A percentile compares a stretch with the other conserved stretches of the same genome.
phyloP scores from a whole-genome alignment of 2,329 filamentous ascomycete genomes.

The Knufia petricola region DNA sequence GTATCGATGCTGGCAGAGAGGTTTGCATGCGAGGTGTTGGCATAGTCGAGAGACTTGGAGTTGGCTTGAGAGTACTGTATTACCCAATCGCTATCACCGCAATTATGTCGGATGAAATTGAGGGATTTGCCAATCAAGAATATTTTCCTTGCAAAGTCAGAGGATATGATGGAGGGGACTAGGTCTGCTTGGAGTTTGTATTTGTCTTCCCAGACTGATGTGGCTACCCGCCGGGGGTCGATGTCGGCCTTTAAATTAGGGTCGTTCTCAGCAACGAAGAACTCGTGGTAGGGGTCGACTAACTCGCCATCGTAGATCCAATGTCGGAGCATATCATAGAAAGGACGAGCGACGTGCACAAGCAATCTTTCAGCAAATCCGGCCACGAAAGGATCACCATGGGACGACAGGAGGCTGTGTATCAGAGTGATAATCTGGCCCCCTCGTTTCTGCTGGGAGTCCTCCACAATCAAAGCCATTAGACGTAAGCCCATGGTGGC shows the following conservation, averaged over 20 bases:
- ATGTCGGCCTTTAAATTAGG: slow-evolving; percentile 42
- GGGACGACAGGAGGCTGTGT: slow-evolving; percentile 82
- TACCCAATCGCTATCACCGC: slow-evolving; percentile 88
- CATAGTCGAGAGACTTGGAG: slow-evolving; percentile 84
- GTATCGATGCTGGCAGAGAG: slow-evolving; percentile 91
- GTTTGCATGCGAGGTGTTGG: slow-evolving; percentile 58
- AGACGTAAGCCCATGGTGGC: slow-evolving; percentile 89
- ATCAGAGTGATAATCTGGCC: slow-evolving; percentile 90
- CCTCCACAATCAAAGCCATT: slow-evolving; percentile 89
- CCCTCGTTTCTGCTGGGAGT: slow-evolving; percentile 70
- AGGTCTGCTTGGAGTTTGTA: slow-evolving; percentile 77
- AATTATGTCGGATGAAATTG: slow-evolving; percentile 96
- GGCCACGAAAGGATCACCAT: slow-evolving; percentile 90
- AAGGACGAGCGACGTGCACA: slow-evolving; percentile 77
- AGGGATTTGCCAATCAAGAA: slow-evolving; percentile 96
- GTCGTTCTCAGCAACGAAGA: slow-evolving; percentile 83
- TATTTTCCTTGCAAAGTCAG: slow-evolving; percentile 90
- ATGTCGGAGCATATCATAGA: slow-evolving; percentile 88
- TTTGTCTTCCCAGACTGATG: slow-evolving; percentile 96
- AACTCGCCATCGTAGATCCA: slow-evolving; percentile 99
- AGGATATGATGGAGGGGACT: slow-evolving; percentile 86
- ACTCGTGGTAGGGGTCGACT: slow-evolving; percentile 89
- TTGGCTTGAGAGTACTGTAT: slow-evolving; percentile 88
- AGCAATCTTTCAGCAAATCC: slow-evolving; percentile 86
- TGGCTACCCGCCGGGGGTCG: slow-evolving; percentile 48